Conservation (phyloP, 441 rosid genomes). For the Adansonia gregorii region DNA sequence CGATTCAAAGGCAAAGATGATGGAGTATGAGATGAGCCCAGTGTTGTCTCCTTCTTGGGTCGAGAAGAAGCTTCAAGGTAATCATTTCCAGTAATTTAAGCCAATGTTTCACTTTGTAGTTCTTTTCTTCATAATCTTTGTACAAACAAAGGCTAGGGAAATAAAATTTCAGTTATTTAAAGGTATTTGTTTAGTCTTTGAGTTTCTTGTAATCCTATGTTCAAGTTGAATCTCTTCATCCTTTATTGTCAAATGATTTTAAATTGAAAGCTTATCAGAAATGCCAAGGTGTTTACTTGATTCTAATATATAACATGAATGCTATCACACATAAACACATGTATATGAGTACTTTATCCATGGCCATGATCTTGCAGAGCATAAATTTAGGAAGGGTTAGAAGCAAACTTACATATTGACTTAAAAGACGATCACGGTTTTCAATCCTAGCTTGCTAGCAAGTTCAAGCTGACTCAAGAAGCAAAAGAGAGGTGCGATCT, state of each 20-base stretch:
- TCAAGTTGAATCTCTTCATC: too few species aligned
- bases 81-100: constrained; percentile 34
- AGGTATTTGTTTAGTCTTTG: not conserved
- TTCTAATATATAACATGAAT: not conserved
- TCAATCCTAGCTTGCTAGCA: not conserved
- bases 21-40: constrained; percentile 51
- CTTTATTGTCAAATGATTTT: too few species aligned
- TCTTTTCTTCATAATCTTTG: not conserved
- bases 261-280: too few species aligned
- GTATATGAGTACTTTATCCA: not conserved
- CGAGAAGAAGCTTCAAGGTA: constrained; percentile 45
- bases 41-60: constrained; percentile 71
- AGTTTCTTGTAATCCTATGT: too few species aligned
- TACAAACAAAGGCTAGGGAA: constrained; percentile 10
- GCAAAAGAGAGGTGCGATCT: not conserved
- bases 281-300: not conserved
- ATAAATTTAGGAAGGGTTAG: not conserved
- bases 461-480: not conserved
- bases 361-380: not conserved
- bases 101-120: not conserved
- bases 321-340: too few species aligned
- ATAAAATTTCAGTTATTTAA: not conserved
- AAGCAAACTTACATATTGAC: not conserved
- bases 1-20: constrained; percentile 22
- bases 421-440: not conserved